Evolutionary conservation across 306 rosid species (phyloP).

Genomic region (Cicer judaicum): DNA sequence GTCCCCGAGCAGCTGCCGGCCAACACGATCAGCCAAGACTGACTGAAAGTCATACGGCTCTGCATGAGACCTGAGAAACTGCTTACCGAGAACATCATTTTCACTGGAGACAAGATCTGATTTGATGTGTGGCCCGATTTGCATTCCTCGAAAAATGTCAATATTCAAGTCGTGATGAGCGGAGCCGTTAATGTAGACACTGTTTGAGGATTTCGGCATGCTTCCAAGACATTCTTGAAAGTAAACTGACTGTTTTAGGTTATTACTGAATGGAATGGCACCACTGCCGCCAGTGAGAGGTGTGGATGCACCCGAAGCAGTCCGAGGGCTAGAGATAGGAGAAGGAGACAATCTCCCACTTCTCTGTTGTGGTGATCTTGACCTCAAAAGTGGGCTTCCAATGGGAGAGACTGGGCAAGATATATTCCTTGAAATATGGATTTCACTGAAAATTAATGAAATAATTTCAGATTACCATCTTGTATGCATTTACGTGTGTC

Average conservation of each 20-base stretch:
- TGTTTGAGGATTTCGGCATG: conserved; percentile 67
- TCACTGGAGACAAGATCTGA: conserved; percentile 68
- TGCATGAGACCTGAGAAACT: conserved; percentile 53
- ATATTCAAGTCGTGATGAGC: conserved; percentile 69
- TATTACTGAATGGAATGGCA: conserved; percentile 72
- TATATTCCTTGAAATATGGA: conserved; percentile 76
- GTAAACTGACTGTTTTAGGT: conserved; percentile 62
- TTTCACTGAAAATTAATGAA: conserved; percentile 68
- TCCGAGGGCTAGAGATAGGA: conserved; percentile 95
- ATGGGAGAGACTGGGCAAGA: conserved; percentile 98
- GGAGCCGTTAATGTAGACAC: conserved; percentile 56
- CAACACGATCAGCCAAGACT: conserved; percentile 90
- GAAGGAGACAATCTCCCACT: conserved; percentile 94
- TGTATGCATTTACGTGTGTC: conserved; percentile 6
- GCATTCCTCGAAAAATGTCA: conserved; percentile 81
- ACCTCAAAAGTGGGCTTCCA: conserved; percentile 94
- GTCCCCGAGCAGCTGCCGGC: conserved; percentile 78
- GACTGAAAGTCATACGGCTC: conserved; percentile 79
- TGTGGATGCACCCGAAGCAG: conserved; percentile 90
- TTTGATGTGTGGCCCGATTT: conserved; percentile 70
- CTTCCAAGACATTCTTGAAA: conserved; percentile 80
- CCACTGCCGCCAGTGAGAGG: conserved; percentile 86
- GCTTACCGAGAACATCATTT: conserved; percentile 66
- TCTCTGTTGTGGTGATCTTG: conserved; percentile 89
- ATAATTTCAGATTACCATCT: conserved; percentile 50